Conservation (phyloP, 2,329 filamentous ascomycete genomes). For the Catunica adiposa region DNA sequence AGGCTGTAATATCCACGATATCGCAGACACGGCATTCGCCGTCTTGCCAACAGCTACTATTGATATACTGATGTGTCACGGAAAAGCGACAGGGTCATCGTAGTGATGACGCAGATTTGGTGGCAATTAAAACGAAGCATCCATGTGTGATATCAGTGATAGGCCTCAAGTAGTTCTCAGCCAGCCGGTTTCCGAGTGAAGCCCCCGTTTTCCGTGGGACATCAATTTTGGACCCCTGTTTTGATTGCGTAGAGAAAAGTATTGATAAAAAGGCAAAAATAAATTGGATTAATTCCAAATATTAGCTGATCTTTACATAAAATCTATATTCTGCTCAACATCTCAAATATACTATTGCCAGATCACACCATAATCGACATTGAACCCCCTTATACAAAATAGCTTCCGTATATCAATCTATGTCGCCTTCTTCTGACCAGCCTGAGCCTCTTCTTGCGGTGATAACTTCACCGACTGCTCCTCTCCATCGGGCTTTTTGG, state of each 20-base stretch:
- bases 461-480: conserved; percentile 1
- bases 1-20: too few relatives aligned
- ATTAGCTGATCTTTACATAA: too few relatives aligned
- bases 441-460: conserved; percentile 3
- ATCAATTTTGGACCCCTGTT: conserved; percentile 2
- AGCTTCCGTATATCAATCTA: background rate
- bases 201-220: conserved; percentile 10
- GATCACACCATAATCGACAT: background rate
- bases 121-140: too few relatives aligned
- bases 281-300: too few relatives aligned
- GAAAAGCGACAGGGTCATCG: too few relatives aligned
- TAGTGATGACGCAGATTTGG: too few relatives aligned
- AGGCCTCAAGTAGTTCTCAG: background rate
- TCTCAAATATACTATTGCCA: background rate
- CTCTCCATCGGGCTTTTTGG: background rate
- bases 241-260: background rate
- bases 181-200: background rate
- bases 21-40: too few relatives aligned
- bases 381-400: background rate
- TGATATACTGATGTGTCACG: too few relatives aligned
- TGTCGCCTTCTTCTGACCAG: conserved; percentile 10
- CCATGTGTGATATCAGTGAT: background rate
- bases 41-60: too few relatives aligned
- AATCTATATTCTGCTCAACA: too few relatives aligned
- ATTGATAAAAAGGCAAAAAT: background rate